Evolutionary conservation across 108 stramenopile genomes (phyloP), one percentile per base, ranked within the genome.

Genomic region (Nitzschia sp.): DNA sequence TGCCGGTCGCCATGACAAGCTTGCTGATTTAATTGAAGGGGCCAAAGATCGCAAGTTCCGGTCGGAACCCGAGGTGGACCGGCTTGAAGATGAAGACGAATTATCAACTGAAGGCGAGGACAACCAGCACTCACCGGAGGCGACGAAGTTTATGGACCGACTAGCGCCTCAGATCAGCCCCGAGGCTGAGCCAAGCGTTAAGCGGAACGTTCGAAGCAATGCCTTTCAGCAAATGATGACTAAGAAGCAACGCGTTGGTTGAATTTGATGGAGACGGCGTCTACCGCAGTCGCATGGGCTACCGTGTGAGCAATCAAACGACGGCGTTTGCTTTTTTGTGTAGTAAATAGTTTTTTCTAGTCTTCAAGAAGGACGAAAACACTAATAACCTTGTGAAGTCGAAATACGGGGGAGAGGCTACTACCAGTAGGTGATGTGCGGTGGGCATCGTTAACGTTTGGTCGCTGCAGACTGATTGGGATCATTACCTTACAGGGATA

Each of bases 11-110:
- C 83, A 88, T 49, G 51, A 73, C 38, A 87, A 80, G 38, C 64
- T 91, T 26, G 80, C 77, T 28, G 87, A 88, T 68, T 47, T 66
- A 38, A 86, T 90, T 55, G 80, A 90, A 46, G 83, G 72, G 32
- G 58, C 68, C 0, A 88, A 78, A 46, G 65, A 86, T 13, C 66
- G 65, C 27, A 77, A 75, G 46, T 91, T 88, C 61, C 72, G 74
- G 23, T 57, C 59, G 26, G 48, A 64, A 0, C 26, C 59, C 11
- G 79, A 84, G 3, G 75, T 80, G 2, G 82, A 70, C 3, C n/a
- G n/a, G n/a, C 66, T 53, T 4, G 47, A 75, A n/a, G 76, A 80
- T 27, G 73, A 83, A 19, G 54, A 62, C 58, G 80, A 56, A 29
- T 8, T 51, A 4, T 17, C 5, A 5, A 5, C 49, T n/a, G 49